Conservation (phyloP, 2,329 filamentous ascomycete genomes). For the Davidsoniella eucalypti region DNA sequence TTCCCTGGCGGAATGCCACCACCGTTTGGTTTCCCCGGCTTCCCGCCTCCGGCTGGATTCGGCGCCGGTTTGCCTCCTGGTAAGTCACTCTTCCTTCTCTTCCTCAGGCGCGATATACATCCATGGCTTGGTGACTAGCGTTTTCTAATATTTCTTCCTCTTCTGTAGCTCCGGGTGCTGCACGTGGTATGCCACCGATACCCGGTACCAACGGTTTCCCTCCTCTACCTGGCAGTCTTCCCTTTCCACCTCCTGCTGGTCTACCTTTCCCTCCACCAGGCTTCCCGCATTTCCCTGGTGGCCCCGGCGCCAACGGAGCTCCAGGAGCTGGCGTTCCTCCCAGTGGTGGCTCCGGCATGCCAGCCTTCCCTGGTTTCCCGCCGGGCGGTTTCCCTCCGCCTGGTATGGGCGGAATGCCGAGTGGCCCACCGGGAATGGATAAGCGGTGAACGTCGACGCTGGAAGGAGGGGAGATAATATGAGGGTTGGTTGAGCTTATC, state of each 20-base stretch:
- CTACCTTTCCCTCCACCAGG: constrained; percentile 18
- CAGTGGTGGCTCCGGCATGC: constrained; percentile 18
- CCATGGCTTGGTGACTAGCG: background rate
- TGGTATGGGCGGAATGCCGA: constrained; percentile 13
- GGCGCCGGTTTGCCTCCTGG: constrained; percentile 23
- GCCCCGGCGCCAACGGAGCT: constrained; percentile 6
- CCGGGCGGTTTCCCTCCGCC: constrained; percentile 16
- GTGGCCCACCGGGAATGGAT: constrained; percentile 22
- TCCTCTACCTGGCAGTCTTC: constrained; percentile 26
- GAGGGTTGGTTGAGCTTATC: background rate
- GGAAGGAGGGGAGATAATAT: background rate
- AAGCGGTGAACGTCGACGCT: constrained; percentile 17
- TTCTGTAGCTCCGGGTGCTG: constrained; percentile 32
- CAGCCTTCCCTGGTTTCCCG: constrained; percentile 16
- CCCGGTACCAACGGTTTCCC: constrained; percentile 23
- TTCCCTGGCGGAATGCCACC: constrained; percentile 24
- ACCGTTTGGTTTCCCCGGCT: constrained; percentile 15
- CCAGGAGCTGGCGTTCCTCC: constrained; percentile 23
- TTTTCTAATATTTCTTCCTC: background rate
- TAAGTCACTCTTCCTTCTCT: constrained; percentile 24
- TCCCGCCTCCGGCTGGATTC: constrained; percentile 24
- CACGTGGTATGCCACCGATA: constrained; percentile 33
- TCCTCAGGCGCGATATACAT: too few relatives aligned
- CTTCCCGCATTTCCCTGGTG: background rate
- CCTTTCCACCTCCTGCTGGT: constrained; percentile 25